A percentile compares a stretch with the other conserved stretches of the same genome.
phyloP scores from a whole-genome alignment of 2,329 filamentous ascomycete genomes.

The Dactylellina sp. region DNA sequence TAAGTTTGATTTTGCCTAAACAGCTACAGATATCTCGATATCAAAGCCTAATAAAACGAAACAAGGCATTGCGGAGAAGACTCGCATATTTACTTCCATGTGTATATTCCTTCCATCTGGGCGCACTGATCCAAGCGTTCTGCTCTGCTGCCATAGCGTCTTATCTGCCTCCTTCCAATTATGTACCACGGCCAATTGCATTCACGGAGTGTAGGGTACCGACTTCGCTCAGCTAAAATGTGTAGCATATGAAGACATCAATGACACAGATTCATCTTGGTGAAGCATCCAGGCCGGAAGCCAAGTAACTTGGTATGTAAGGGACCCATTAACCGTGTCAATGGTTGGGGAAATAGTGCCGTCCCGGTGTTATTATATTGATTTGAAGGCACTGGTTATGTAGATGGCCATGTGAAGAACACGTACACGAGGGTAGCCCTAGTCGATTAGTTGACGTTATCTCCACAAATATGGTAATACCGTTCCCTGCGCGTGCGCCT shows the following conservation, averaged over 20 bases:
- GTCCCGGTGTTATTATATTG: too few species aligned
- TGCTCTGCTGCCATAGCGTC: conserved; percentile 1
- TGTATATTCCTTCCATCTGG: not conserved
- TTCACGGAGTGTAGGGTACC: too few species aligned
- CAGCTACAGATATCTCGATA: not conserved
- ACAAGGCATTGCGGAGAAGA: not conserved
- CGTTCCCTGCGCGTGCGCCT: too few species aligned
- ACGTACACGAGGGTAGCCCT: conserved; percentile 18
- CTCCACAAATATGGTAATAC: too few species aligned
- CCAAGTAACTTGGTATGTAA: too few species aligned
- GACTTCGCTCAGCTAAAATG: too few species aligned
- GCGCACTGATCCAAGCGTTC: conserved; percentile 33
- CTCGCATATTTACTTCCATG: not conserved
- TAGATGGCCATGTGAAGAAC: conserved; percentile 42
- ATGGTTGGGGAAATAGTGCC: too few species aligned
- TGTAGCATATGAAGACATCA: too few species aligned
- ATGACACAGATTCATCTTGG: too few species aligned
- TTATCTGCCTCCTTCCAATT: not conserved
- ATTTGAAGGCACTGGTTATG: too few species aligned
- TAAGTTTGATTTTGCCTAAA: not conserved
- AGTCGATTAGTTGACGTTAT: too few species aligned
- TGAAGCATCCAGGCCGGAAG: too few species aligned
- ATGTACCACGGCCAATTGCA: not conserved
- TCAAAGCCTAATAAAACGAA: not conserved
- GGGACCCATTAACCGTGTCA: not conserved